Percentiles rank a stretch among this genome's conserved stretches.
These are phyloP conservation scores for Tinospora cordifolia DNA, from an alignment of 164 flowering plant species.

Conservation along the genomic window DNA sequence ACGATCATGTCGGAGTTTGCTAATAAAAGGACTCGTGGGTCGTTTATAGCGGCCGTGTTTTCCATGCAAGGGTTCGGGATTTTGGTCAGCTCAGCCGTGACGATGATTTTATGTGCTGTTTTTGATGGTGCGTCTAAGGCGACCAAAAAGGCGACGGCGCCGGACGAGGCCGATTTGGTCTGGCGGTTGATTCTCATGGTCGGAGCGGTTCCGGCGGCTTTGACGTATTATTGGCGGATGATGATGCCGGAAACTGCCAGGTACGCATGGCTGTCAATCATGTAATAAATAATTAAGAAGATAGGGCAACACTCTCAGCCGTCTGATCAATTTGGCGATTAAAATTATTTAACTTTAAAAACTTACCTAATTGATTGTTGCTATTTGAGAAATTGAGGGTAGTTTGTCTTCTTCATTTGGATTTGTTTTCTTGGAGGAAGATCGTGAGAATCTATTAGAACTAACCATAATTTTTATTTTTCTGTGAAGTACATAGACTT, in stretches of 20 bases:
- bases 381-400: neutral
- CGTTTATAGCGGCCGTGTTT: slow-evolving; percentile 28
- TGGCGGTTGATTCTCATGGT: slow-evolving; percentile 34
- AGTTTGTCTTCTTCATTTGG: no score
- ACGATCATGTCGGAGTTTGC: slow-evolving; percentile 29
- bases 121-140: slow-evolving; percentile 17
- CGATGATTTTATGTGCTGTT: slow-evolving; percentile 31
- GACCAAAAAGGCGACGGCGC: slow-evolving; percentile 2
- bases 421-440: neutral
- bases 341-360: neutral
- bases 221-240: slow-evolving; percentile 53
- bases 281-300: no score
- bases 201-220: slow-evolving; percentile 22
- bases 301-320: neutral
- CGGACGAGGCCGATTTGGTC: slow-evolving; percentile 39
- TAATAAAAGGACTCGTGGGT: slow-evolving; percentile 23
- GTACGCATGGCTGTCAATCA: slow-evolving; percentile 15
- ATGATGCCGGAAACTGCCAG: slow-evolving; percentile 76
- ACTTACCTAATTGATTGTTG: neutral
- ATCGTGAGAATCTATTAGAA: neutral
- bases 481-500: no score
- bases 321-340: neutral
- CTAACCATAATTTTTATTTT: no score
- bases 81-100: slow-evolving; percentile 38
- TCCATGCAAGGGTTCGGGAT: slow-evolving; percentile 73